Evolutionary conservation across 352 stramenopile species (phyloP), one percentile per base, ranked within the genome.

Genomic region (Phytophthora meadii): DNA sequence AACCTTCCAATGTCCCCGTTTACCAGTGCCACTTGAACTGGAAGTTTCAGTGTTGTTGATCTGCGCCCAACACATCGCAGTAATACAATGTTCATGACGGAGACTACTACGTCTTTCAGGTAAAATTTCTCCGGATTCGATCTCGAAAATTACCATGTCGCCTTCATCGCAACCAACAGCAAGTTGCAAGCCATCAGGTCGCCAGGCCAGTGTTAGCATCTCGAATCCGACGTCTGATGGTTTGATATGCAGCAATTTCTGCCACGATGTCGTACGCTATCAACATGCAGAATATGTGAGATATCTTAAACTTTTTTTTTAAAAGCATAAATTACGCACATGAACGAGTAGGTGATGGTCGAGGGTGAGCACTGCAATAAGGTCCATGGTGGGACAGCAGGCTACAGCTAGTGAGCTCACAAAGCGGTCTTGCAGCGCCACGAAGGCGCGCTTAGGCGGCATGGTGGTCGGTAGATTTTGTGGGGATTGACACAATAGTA

Each of bases 371-470:
- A 93, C 61, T 2, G 85, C 87, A 27, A 95, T 49, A 24, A 93
- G 73, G 60, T 94, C 87, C 87, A 95, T 95, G 8, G 80, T 87
- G 10, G 87, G 82, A 25, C 87, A 93, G 49, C 83, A 93, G 11
- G 54, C 62, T 2, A 95, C 57, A 0, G 61, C 63, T 14, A 72
- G 54, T 12, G 84, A 84, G 45, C 68, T 72, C 60, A 88, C 77
- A 40, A 77, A 90, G 54, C 90, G 88, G 5, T 93, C 84, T 59
- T 92, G 84, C 47, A 95, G 72, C 71, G 86, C 65, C 52, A 81
- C 78, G 52, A 90, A 93, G 49, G 75, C 70, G 39, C 53, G 61
- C 44, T 78, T 78, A 8, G 40, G 28, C 28, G 49, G n/a, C 68
- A 76, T 61, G n/a, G 37, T 17, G 48, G 19, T 68, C 4, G 32